phyloP scores from a whole-genome alignment of 768 basidiomycete species.

The Rhizopogon vinicolor region DNA sequence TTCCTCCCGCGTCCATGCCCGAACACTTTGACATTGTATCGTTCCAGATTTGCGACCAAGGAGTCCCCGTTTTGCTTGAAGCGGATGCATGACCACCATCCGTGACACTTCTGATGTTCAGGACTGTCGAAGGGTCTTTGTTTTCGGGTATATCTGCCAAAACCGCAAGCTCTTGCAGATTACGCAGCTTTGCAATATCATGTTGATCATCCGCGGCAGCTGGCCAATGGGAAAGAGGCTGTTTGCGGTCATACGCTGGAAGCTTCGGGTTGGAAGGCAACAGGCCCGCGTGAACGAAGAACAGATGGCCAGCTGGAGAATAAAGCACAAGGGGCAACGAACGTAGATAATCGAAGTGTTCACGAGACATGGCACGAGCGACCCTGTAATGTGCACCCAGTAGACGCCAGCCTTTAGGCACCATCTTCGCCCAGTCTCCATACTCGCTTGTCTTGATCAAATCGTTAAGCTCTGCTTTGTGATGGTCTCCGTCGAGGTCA shows the following conservation, averaged over 20 bases:
- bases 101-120: constrained; percentile 37
- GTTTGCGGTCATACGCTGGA: constrained; percentile 44
- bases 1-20: constrained; percentile 34
- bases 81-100: constrained; percentile 32
- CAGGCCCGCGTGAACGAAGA: constrained; percentile 81
- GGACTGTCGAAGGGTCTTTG: constrained; percentile 64
- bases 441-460: constrained; percentile 33
- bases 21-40: constrained; percentile 53
- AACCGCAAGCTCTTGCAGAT: constrained; percentile 64
- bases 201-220: constrained; percentile 20
- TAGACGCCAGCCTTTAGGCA: constrained; percentile 70
- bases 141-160: constrained; percentile 72
- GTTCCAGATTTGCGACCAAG: constrained; percentile 80
- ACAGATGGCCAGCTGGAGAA: constrained; percentile 67
- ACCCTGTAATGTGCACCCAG: constrained; percentile 74
- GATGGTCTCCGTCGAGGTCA: constrained; percentile 26
- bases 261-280: constrained; percentile 65
- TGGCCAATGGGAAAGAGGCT: constrained; percentile 70
- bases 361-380: constrained; percentile 58
- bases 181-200: constrained; percentile 34
- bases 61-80: constrained; percentile 42
- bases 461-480: constrained; percentile 15
- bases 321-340: constrained; percentile 71
- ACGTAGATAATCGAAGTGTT: constrained; percentile 68
- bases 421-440: constrained; percentile 41